These are phyloP conservation scores for Raddia distichophylla DNA, from an alignment of 176 grass and related monocot species.

Conservation along the genomic window DNA sequence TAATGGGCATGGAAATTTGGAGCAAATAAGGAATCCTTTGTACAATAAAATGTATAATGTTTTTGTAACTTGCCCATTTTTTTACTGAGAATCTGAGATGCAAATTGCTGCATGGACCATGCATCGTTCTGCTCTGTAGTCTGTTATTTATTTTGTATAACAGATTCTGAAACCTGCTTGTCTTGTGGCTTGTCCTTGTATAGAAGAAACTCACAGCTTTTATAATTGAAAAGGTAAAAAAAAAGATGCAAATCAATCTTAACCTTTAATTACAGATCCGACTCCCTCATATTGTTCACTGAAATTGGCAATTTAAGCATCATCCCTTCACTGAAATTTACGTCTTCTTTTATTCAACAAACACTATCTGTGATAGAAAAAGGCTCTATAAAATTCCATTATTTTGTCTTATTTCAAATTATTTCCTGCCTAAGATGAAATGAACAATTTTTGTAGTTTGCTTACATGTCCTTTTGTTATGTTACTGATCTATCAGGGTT, in stretches of 20 bases:
- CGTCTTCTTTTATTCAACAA: neutral
- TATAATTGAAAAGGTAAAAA: neutral
- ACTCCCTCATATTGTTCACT: constrained; percentile 3
- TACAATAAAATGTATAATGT: neutral
- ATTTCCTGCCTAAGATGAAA: constrained; percentile 28
- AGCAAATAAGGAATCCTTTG: neutral
- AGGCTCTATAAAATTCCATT: neutral
- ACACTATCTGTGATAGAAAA: neutral
- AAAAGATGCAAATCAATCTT: neutral
- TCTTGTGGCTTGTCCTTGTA: neutral
- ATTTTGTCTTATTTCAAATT: neutral
- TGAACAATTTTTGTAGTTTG: constrained; percentile 22
- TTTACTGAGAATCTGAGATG: constrained; percentile 3
- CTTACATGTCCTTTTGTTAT: constrained; percentile 35
- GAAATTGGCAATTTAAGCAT: neutral
- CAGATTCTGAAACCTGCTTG: neutral
- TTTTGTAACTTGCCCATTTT: constrained; percentile 1
- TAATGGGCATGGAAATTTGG: neutral
- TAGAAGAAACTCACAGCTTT: neutral
- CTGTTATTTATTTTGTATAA: constrained; percentile 11
- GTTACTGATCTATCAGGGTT: constrained; percentile 51
- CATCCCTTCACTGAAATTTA: neutral
- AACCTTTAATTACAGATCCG: neutral
- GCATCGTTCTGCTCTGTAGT: neutral
- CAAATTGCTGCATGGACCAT: neutral